Evolutionary conservation across 495 filamentous ascomycete species (phyloP).

Genomic region (Neurospora sp.): DNA sequence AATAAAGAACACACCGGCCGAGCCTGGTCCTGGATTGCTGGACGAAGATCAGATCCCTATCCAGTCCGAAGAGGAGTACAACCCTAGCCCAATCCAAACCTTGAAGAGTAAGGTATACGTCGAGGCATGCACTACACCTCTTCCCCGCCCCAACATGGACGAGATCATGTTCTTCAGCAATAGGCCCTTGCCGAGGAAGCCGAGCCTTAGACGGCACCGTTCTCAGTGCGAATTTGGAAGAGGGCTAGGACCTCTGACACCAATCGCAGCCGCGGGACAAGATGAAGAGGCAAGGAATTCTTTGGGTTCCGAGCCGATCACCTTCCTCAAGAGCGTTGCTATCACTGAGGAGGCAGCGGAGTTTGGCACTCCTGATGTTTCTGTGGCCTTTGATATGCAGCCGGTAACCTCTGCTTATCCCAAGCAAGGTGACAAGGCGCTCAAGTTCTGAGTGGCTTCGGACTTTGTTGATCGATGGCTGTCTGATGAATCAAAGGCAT

Average conservation of each 20-base stretch:
- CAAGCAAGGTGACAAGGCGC: background rate
- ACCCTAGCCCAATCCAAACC: slow-evolving; percentile 4
- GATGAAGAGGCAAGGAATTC: background rate
- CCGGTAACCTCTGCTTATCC: background rate
- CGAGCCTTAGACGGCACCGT: background rate
- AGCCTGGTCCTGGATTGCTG: background rate
- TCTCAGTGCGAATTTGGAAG: background rate
- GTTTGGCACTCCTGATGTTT: slow-evolving; percentile 39
- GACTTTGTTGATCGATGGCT: background rate
- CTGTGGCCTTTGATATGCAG: background rate
- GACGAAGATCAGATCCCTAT: background rate
- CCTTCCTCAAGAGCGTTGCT: slow-evolving; percentile 43
- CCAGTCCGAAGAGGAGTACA: slow-evolving; percentile 5
- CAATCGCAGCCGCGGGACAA: slow-evolving; percentile 5
- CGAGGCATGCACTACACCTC: slow-evolving; percentile 9
- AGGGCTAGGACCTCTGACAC: slow-evolving; percentile 1
- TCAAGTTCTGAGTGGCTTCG: background rate
- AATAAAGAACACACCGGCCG: background rate
- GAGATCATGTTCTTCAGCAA: slow-evolving; percentile 8
- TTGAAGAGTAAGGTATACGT: slow-evolving; percentile 1
- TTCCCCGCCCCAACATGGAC: slow-evolving; percentile 9
- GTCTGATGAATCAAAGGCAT: background rate
- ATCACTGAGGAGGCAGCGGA: slow-evolving; percentile 49
- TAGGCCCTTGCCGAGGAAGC: background rate
- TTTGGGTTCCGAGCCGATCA: slow-evolving; percentile 24